Conservation (phyloP, 2,329 filamentous ascomycete species). For the Fusarium proliferatum region DNA sequence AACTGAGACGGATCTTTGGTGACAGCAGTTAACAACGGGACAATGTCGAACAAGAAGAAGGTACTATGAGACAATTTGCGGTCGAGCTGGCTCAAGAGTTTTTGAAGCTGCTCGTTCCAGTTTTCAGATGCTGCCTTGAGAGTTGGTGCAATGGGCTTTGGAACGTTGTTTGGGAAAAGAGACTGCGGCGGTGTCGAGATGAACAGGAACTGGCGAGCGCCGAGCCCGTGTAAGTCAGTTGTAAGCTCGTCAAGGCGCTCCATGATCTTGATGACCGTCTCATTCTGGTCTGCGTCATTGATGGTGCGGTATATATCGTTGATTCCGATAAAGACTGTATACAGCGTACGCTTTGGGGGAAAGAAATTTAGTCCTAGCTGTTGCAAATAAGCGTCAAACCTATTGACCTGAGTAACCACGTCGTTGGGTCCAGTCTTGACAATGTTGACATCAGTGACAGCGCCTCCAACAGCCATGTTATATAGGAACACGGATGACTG, state of each 20-base stretch:
- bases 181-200: conserved; percentile 16
- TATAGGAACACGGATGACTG: not conserved
- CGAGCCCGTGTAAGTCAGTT: not conserved
- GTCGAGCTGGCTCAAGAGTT: not conserved
- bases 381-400: not conserved
- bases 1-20: not conserved
- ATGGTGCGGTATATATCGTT: conserved; percentile 28
- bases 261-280: not conserved
- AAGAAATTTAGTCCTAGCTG: not conserved
- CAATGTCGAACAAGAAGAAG: conserved; percentile 13
- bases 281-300: not conserved
- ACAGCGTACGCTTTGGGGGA: not conserved
- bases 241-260: not conserved
- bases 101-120: not conserved
- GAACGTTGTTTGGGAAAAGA: conserved; percentile 10
- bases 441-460: conserved; percentile 9
- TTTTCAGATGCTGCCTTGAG: not conserved
- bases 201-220: conserved; percentile 12
- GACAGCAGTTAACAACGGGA: not conserved
- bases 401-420: not conserved
- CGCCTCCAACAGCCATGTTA: conserved; percentile 18
- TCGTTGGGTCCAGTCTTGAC: conserved; percentile 14
- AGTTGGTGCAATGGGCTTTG: conserved; percentile 1
- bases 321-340: conserved; percentile 14
- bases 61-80: not conserved